phyloP scores from a whole-genome alignment of 495 filamentous ascomycete genomes.

The Aspergillus heteromorphus region DNA sequence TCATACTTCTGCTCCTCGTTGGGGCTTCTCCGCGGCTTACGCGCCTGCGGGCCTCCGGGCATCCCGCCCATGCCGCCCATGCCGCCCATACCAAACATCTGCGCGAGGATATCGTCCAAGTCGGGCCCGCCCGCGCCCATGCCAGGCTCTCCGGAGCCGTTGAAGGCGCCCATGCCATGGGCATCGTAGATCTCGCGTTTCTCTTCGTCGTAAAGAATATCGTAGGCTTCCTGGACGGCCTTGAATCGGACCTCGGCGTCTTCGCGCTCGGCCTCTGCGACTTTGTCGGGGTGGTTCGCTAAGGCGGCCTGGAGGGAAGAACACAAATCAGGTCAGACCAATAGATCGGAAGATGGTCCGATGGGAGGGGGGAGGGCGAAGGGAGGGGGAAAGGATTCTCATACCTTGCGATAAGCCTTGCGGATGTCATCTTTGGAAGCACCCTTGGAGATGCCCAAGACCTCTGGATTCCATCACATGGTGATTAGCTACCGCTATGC shows the following conservation, averaged over 20 bases:
- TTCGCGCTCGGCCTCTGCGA: constrained; percentile 76
- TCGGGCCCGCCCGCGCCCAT: constrained; percentile 70
- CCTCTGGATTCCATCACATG: constrained; percentile 41
- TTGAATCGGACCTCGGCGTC: constrained; percentile 89
- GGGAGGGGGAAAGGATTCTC: not conserved
- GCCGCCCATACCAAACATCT: constrained; percentile 80
- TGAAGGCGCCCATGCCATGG: constrained; percentile 94
- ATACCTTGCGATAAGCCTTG: constrained; percentile 94
- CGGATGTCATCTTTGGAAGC: constrained; percentile 84
- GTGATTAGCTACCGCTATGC: constrained; percentile 9
- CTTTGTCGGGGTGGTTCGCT: constrained; percentile 90
- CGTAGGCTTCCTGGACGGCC: constrained; percentile 84
- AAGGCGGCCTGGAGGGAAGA: constrained; percentile 67
- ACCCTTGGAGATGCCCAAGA: constrained; percentile 65
- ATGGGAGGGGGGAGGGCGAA: constrained; percentile 1
- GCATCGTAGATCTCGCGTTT: constrained; percentile 88
- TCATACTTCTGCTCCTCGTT: constrained; percentile 88
- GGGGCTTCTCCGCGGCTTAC: constrained; percentile 62
- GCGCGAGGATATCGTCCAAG: constrained; percentile 81
- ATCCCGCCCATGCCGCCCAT: constrained; percentile 54
- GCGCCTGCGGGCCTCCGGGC: constrained; percentile 52
- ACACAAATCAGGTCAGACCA: too few relatives aligned
- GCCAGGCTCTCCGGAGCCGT: constrained; percentile 58
- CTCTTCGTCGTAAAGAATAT: constrained; percentile 94
- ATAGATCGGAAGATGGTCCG: constrained; percentile 1